phyloP scores from a whole-genome alignment of 305 asterid genomes.

The Nicotiana rustica region DNA sequence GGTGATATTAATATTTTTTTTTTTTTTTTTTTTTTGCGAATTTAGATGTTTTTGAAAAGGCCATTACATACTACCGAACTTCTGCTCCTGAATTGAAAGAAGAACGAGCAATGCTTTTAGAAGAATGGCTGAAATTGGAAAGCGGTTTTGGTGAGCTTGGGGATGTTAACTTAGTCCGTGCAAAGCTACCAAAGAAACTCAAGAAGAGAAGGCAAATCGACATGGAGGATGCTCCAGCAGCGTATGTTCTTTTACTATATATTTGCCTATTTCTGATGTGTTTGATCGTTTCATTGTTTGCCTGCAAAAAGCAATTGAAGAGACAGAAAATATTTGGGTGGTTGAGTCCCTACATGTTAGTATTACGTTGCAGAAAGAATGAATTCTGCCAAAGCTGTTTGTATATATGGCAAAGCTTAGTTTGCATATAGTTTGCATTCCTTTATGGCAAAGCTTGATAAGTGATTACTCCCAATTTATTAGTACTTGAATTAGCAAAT shows the following conservation, averaged over 20 bases:
- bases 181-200: slow-evolving; percentile 89
- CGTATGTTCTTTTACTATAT: slow-evolving; percentile 51
- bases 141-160: slow-evolving; percentile 82
- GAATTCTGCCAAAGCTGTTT: background rate
- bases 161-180: slow-evolving; percentile 68
- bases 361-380: background rate
- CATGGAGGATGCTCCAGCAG: slow-evolving; percentile 85
- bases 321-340: too few species aligned
- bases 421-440: background rate
- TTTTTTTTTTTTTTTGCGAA: slow-evolving; percentile 32
- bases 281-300: background rate
- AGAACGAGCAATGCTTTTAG: slow-evolving; percentile 92
- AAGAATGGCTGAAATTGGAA: slow-evolving; percentile 88
- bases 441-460: background rate
- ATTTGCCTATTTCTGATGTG: background rate
- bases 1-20: background rate
- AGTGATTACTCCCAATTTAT: background rate
- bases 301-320: background rate
- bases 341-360: background rate
- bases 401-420: background rate
- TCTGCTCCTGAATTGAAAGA: slow-evolving; percentile 89
- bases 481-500: background rate
- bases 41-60: slow-evolving; percentile 82
- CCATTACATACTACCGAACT: slow-evolving; percentile 72
- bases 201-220: slow-evolving; percentile 86